phyloP scores from a whole-genome alignment of 2,329 filamentous ascomycete species.

The Colletotrichum sp. region DNA sequence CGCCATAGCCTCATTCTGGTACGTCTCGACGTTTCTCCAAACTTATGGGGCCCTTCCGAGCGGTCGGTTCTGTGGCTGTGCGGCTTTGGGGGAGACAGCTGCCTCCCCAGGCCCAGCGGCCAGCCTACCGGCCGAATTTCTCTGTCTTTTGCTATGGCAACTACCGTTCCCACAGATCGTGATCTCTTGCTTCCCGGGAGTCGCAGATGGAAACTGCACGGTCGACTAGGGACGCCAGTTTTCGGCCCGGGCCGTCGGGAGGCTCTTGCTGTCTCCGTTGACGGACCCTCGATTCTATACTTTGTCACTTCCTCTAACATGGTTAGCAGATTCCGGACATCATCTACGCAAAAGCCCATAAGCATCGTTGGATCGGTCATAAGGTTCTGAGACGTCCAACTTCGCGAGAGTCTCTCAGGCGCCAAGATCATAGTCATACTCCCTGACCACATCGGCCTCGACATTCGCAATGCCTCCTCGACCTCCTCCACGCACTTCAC shows the following conservation, averaged over 20 bases:
- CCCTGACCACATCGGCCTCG: background rate
- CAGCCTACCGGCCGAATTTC: background rate
- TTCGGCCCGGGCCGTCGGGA: background rate
- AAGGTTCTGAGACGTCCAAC: background rate
- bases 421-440: background rate
- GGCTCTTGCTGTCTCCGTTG: background rate
- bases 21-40: background rate
- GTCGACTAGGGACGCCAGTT: background rate
- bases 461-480: constrained; percentile 38
- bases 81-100: background rate
- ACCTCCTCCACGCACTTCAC: constrained; percentile 41
- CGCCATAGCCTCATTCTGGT: constrained; percentile 8
- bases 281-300: background rate
- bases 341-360: background rate
- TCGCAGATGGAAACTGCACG: background rate
- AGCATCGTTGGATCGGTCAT: background rate
- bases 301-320: background rate
- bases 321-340: background rate
- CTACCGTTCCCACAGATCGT: background rate
- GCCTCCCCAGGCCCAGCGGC: background rate
- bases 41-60: background rate
- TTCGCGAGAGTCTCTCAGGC: background rate
- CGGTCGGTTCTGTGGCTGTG: background rate
- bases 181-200: background rate
- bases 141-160: background rate